Evolutionary conservation across 169 alveolate genomes (phyloP), one percentile per base, ranked within the genome.

Genomic region (Eimeria maxima): DNA sequence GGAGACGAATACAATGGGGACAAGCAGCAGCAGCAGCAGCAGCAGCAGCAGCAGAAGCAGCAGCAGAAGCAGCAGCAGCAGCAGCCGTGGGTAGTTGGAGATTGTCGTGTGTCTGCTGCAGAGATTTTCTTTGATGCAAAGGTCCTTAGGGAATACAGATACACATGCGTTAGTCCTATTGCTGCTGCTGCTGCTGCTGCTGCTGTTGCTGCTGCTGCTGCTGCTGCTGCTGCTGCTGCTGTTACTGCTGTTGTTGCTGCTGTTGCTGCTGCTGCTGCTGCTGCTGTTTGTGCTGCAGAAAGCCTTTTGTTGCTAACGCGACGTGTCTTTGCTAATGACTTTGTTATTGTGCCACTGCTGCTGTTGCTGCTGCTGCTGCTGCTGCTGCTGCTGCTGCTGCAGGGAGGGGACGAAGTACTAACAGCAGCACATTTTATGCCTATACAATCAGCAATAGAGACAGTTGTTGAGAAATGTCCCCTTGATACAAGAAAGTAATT

Each of bases 401-500:
- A 73, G 84, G 73, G 50, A 53, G 63, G 13, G 81, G 94, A 20
- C 50, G 94, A 73, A 50, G 53, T 50, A 24, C 22, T 88, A 65
- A 73, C 29, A 38, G 81, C 45, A 27, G 84, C 65, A 27, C 83
- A 88, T 50, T 53, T 60, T 18, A 18, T 57, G 63, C 53, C 94
- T 38, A 81, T 88, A 44, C 94, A 53, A 14, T 60, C 65, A 16
- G 94, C 94, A 63, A 13, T 88, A 27, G 76, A 18, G 42, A 8
- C 42, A 3, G 94, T 63, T n/a, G 94, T 88, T 14, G 84, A 88
- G 94, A 20, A n/a, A 27, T 88, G 94, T 67, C 84, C 84, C 24
- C 24, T 88, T 45, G 94, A 88, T 84, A 45, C 73, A 7, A 10
- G 84, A 73, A 73, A 73, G 84, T 73, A 44, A 73, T 14, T 7